These are phyloP conservation scores for Verbascum thapsus DNA, from an alignment of 257 asterid genomes.

Conservation along the genomic window DNA sequence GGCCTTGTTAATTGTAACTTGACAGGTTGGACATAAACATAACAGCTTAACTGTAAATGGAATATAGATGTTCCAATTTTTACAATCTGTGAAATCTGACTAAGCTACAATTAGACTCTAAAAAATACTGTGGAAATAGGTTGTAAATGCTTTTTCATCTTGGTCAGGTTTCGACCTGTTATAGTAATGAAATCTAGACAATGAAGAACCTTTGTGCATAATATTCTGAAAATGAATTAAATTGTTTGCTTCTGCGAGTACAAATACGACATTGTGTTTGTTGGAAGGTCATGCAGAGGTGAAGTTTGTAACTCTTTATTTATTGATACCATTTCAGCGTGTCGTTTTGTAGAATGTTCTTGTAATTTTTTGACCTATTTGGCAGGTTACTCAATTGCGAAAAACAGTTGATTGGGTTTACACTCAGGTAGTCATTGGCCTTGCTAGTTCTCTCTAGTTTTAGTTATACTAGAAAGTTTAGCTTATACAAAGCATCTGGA, in stretches of 20 bases:
- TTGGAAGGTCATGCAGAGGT: constrained; percentile 6
- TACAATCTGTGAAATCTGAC: constrained; percentile 5
- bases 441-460: constrained; percentile 21
- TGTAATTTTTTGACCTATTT: constrained; percentile 22
- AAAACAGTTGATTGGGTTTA: constrained; percentile 66
- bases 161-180: background rate
- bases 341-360: constrained; percentile 11
- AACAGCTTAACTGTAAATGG: background rate
- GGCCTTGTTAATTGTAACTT: background rate
- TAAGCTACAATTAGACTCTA: background rate
- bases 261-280: background rate
- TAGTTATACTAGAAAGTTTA: background rate
- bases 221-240: background rate
- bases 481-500: constrained; percentile 9
- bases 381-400: constrained; percentile 69
- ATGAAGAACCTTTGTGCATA: constrained; percentile 9
- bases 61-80: background rate
- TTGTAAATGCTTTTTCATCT: background rate
- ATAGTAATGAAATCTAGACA: background rate
- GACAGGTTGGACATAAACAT: background rate
- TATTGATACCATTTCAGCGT: constrained; percentile 2
- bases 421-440: constrained; percentile 56
- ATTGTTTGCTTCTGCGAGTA: background rate
- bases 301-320: background rate
- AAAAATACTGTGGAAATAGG: constrained; percentile 10